A percentile compares a stretch with the other conserved stretches of the same genome.
Conservation (phyloP, 78 protist species). For the Dictyostelium firmibasis region DNA sequence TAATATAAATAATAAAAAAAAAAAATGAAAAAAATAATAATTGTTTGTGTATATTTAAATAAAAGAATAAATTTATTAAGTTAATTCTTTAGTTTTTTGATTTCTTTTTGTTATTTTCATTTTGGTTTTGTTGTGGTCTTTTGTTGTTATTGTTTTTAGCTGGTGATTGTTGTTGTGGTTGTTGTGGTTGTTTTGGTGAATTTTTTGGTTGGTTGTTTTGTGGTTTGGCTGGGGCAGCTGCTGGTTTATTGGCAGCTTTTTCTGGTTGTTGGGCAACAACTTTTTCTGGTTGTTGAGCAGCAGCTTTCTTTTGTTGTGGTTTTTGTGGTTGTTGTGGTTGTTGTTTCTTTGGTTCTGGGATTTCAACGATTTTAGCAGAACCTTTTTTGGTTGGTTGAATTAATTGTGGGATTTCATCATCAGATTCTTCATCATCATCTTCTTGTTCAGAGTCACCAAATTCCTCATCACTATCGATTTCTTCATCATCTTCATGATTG, state of each 20-base stretch:
- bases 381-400: background rate
- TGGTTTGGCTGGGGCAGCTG: background rate
- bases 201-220: background rate
- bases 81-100: background rate
- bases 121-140: constrained; percentile 12
- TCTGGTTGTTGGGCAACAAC: constrained; percentile 7
- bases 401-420: constrained; percentile 2
- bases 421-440: background rate
- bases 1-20: too few relatives aligned
- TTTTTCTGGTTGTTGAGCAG: constrained; percentile 10
- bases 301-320: background rate
- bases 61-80: background rate
- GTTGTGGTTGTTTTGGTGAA: constrained; percentile 8
- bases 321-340: background rate
- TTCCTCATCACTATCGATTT: constrained; percentile 1
- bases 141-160: background rate
- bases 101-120: constrained; percentile 6
- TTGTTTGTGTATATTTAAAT: background rate
- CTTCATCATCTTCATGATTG: constrained; percentile 10
- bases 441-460: background rate
- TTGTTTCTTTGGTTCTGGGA: background rate
- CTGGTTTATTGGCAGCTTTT: background rate
- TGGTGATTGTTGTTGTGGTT: constrained; percentile 14
- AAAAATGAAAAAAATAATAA: background rate
- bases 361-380: background rate